Evolutionary conservation across 495 filamentous ascomycete genomes (phyloP), one percentile per base, ranked within the genome.

Genomic region (Annulohypoxylon nitens): DNA sequence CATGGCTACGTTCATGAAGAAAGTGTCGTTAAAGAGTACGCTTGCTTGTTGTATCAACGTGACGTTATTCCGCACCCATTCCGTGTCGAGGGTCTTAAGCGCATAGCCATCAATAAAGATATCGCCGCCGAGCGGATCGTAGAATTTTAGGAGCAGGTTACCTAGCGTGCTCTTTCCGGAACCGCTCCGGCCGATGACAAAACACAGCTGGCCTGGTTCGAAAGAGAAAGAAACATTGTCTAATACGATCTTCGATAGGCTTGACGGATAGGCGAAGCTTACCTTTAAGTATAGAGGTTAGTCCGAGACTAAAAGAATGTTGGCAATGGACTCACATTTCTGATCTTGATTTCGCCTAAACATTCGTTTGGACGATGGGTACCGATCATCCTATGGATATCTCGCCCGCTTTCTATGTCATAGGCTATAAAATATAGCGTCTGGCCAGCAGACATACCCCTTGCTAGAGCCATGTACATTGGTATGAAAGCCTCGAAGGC

Each of bases 101-200:
- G 87, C 79, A 10, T 84, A 75, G 0, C 89, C 90, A 71, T 97
- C 95, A 2, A 99, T 81, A 0, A 85, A 69, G 20, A 98, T 91
- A 5, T 88, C 75, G 0, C 96, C 96, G 0, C 82, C 80, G 0
- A 78, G 80, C 2, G 93, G 89, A 9, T 86, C 80, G 74, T 97
- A 97, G 75, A 95, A 93, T 34, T 90, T 86, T 58, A 93, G 81
- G 2, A 99, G 82, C 2, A 99, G 81, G 74, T 93, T 94, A 2
- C 90, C 89, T 8, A 99, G 76, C 0, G 96, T 98, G 75, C 93
- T 97, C 78, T 99, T 99, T 0, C 96, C 96, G 11, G 94, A 97
- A 1, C 96, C 96, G 72, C 94, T 97, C 61, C 86, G 86, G 2
- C 96, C 96, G 61, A 98, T 87, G 6, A 99, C 84, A 70, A 97